phyloP scores from a whole-genome alignment of 1,284 basidiomycete genomes.

The Cutaneotrichosporon sp. region DNA sequence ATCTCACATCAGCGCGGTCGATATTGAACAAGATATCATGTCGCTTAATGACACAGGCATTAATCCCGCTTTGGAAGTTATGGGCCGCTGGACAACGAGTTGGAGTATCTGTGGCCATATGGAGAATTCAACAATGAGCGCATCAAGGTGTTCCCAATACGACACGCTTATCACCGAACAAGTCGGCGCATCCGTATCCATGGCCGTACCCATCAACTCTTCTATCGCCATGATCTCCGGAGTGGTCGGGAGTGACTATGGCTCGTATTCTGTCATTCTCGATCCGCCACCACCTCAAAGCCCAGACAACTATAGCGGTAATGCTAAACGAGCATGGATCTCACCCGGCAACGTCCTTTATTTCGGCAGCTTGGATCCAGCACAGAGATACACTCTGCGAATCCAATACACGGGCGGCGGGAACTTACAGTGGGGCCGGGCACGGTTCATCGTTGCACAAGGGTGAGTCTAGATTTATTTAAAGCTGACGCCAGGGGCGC shows the following conservation, averaged over 20 bases:
- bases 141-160: neutral
- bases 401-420: neutral
- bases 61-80: neutral
- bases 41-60: neutral
- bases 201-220: neutral
- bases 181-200: neutral
- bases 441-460: neutral
- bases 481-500: constrained; percentile 7
- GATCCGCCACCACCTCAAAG: neutral
- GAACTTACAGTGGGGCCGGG: neutral
- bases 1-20: neutral
- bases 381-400: neutral
- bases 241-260: neutral
- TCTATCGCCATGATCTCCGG: neutral
- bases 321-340: neutral
- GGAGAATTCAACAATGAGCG: neutral
- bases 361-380: neutral
- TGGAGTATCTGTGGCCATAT: neutral
- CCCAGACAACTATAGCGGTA: neutral
- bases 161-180: neutral
- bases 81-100: neutral
- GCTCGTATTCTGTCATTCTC: neutral
- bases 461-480: no score
- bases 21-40: neutral
- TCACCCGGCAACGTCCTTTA: neutral